Conservation (phyloP, 306 rosid species). For the Quercus bicolor region DNA sequence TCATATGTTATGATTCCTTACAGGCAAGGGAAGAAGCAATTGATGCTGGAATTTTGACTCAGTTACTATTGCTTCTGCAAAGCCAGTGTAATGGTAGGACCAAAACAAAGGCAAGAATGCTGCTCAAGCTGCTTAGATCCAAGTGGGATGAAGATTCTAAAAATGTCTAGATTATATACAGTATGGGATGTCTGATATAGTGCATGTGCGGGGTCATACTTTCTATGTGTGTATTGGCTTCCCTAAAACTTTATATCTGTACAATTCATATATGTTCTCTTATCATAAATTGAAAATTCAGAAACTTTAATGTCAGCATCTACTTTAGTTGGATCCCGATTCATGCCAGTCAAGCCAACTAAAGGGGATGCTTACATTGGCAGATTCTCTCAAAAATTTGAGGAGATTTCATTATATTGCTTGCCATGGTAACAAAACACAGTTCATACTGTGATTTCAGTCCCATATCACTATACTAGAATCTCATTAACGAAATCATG, state of each 20-base stretch:
- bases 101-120: slow-evolving; percentile 68
- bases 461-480: no score
- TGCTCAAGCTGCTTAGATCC: slow-evolving; percentile 77
- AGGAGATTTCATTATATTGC: neutral
- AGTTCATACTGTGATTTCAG: no score
- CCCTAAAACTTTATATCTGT: slow-evolving; percentile 1
- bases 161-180: slow-evolving; percentile 11
- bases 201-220: slow-evolving; percentile 2
- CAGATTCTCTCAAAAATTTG: no score
- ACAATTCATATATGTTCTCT: neutral
- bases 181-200: slow-evolving; percentile 11
- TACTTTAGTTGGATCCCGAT: neutral
- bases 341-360: neutral
- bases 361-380: no score
- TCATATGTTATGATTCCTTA: slow-evolving; percentile 41
- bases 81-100: slow-evolving; percentile 57
- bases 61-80: slow-evolving; percentile 69
- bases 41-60: slow-evolving; percentile 55
- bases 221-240: slow-evolving; percentile 1
- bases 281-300: neutral
- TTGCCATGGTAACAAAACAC: no score
- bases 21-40: slow-evolving; percentile 68
- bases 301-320: neutral
- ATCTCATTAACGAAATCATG: no score
- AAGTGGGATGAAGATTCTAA: slow-evolving; percentile 50